Base-by-base conservation (phyloP, 2,329 filamentous ascomycete species). In the Thelonectria discophora region DNA sequence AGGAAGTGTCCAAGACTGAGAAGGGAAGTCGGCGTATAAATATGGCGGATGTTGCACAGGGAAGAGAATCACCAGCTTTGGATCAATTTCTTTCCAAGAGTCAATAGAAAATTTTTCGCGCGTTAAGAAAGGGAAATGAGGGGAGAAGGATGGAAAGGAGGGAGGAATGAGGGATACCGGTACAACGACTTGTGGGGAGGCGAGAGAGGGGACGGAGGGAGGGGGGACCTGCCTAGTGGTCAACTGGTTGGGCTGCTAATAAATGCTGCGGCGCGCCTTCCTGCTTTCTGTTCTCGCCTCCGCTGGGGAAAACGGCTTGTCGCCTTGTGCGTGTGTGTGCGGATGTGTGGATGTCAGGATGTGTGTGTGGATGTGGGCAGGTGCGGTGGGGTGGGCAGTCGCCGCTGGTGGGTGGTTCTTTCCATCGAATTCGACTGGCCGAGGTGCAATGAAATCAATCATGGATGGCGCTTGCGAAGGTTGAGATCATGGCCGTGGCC, bases 31-130 rank as follows among this genome's bases (percentile, higher is more conserved):
- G 58, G 43, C 12, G 49, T 59, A 47, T 51, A 21, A 46, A 58
- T 40, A 50, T 50, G 47, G 18, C 39, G 24, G 55, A 20, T 45
- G 46, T 32, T 52, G 50, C 46, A 40, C 15, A 55, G 37, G 46
- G n/a, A 55, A 42, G 18, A 51, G 40, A 43, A 54, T 55, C 55
- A 64, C 58, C 40, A 48, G 30, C 47, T 56, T 61, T 52, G 10
- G 40, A 59, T 30, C 21, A 30, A 51, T 58, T 67, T 63, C 58
- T 62, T 47, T 49, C 51, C 60, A 64, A 60, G 55, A 40, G 57
- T 65, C 60, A 65, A 62, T 30, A 47, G 61, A 71, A 71, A 71
- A 54, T 1, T 68, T 70, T 71, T 66, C 67, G 55, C 60, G 47
- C 55, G 53, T 57, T 24, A 51, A n/a, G 43, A 42, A 48, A 58